These are phyloP conservation scores for Aspergillus sp. DNA, from an alignment of 2,329 filamentous ascomycete genomes.

Conservation along the genomic window DNA sequence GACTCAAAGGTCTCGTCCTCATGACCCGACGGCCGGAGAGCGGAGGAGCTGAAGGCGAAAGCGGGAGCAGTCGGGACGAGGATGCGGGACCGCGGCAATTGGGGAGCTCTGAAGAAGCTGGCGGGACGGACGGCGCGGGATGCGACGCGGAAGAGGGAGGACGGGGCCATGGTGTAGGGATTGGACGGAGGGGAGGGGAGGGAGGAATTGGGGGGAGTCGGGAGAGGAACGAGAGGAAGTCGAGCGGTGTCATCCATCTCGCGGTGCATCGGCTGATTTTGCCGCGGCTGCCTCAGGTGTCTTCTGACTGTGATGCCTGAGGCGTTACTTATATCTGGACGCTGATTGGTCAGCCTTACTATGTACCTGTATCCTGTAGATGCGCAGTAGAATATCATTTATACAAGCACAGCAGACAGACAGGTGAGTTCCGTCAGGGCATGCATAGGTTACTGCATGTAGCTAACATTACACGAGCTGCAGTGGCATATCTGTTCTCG, in stretches of 20 bases:
- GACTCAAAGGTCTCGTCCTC: conserved; percentile 98
- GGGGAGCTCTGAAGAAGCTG: conserved; percentile 55
- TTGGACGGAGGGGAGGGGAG: conserved; percentile 15
- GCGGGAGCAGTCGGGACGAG: conserved; percentile 46
- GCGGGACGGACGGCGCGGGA: conserved; percentile 53
- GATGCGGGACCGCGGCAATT: conserved; percentile 50
- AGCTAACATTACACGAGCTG: no score
- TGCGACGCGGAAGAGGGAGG: conserved; percentile 60
- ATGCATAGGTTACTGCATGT: no score
- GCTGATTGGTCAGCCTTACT: background rate
- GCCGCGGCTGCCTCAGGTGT: background rate
- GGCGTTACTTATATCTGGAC: background rate
- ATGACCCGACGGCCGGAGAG: conserved; percentile 54
- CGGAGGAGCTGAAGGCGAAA: conserved; percentile 45
- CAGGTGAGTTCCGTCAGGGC: no score
- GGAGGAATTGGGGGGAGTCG: conserved; percentile 13
- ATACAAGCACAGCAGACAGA: no score
- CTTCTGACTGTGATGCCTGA: background rate
- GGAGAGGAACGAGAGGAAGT: background rate
- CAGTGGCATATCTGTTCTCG: no score
- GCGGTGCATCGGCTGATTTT: conserved; percentile 5
- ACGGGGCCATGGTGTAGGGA: conserved; percentile 51
- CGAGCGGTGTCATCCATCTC: conserved; percentile 3
- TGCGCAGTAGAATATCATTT: no score
- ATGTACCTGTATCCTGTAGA: no score